phyloP scores from a whole-genome alignment of 768 basidiomycete genomes.

The Boletus rubescentipes region DNA sequence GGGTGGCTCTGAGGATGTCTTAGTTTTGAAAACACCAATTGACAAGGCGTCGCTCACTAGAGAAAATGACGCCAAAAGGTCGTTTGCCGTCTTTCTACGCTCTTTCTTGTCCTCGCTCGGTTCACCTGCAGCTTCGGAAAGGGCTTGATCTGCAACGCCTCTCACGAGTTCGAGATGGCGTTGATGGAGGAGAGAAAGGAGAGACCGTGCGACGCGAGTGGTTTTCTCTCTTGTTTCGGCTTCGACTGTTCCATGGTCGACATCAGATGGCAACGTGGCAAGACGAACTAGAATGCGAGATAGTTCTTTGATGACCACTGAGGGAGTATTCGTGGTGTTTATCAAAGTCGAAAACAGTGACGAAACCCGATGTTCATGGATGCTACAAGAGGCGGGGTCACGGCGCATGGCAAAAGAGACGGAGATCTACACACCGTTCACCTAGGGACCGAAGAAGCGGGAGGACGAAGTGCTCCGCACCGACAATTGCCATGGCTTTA shows the following conservation, averaged over 20 bases:
- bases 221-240: conserved; percentile 7
- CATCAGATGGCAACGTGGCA: conserved; percentile 8
- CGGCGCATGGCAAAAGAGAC: not conserved
- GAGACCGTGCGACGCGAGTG: conserved; percentile 20
- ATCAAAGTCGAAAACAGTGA: conserved; percentile 33
- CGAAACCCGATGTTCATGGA: conserved; percentile 30
- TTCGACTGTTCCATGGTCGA: not conserved
- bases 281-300: conserved; percentile 24
- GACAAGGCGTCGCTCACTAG: conserved; percentile 37
- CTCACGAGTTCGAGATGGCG: conserved; percentile 56
- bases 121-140: conserved; percentile 24
- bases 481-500: conserved; percentile 45
- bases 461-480: conserved; percentile 54
- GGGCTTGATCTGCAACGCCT: conserved; percentile 37
- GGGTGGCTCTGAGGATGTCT: conserved; percentile 22
- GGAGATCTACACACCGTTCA: conserved; percentile 36
- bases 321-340: conserved; percentile 23
- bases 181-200: conserved; percentile 64
- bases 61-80: conserved; percentile 58
- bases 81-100: conserved; percentile 46
- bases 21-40: not conserved
- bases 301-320: conserved; percentile 21
- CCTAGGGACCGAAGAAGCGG: conserved; percentile 49
- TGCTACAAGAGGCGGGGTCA: conserved; percentile 22
- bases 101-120: conserved; percentile 30